Evolutionary conservation across 495 filamentous ascomycete species (phyloP).

Genomic region (Aspergillus bridgeri): DNA sequence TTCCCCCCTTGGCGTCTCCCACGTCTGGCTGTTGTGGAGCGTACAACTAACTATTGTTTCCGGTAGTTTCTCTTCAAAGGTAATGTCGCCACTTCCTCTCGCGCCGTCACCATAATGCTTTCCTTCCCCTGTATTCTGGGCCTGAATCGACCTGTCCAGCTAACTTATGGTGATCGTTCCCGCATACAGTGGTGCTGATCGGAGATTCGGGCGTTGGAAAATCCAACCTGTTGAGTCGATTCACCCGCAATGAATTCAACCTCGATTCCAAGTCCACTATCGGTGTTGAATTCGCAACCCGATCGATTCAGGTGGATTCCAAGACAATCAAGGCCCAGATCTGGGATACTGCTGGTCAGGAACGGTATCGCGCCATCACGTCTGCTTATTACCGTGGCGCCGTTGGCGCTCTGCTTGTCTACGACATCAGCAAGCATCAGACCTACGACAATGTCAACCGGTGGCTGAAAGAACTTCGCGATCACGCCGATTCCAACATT

Average conservation of each 20-base stretch:
- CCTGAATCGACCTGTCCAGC: conserved; percentile 7
- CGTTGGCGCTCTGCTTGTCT: conserved; percentile 95
- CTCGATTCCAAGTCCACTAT: conserved; percentile 99
- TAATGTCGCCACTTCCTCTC: conserved; percentile 43
- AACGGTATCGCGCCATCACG: conserved; percentile 98
- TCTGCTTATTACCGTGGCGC: conserved; percentile 98
- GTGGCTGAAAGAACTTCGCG: conserved; percentile 98
- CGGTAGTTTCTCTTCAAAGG: conserved; percentile 98
- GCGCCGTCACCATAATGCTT: conserved; percentile 18
- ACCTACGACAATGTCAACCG: conserved; percentile 98
- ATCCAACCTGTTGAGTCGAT: conserved; percentile 98
- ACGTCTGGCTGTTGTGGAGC: background rate
- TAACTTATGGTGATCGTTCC: conserved; percentile 19
- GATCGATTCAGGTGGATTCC: conserved; percentile 96
- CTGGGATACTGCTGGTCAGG: conserved; percentile 99
- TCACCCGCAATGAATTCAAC: conserved; percentile 99
- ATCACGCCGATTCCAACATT: conserved; percentile 98
- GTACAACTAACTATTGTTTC: conserved; percentile 17
- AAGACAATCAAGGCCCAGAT: conserved; percentile 99
- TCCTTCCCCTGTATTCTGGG: conserved; percentile 2
- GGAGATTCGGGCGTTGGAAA: conserved; percentile 99
- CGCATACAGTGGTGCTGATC: conserved; percentile 82
- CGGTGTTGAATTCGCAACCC: conserved; percentile 98
- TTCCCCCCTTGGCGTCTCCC: background rate
- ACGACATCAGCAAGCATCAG: conserved; percentile 99